phyloP scores from a whole-genome alignment of 257 asterid genomes.

The Agastache rugosa region DNA sequence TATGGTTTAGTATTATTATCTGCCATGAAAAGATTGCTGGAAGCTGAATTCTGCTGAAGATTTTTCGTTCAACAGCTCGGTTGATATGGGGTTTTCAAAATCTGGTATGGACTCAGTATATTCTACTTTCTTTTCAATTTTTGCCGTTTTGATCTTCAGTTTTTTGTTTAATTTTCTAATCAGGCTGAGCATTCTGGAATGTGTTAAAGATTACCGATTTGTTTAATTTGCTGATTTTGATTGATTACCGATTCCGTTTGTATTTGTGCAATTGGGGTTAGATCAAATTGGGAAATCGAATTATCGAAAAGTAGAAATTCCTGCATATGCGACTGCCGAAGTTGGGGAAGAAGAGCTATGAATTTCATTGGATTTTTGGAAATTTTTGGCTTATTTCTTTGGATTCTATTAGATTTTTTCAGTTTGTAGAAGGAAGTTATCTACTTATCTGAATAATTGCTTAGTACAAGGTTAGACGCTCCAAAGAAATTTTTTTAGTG shows the following conservation, averaged over 20 bases:
- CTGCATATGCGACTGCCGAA: constrained; percentile 1
- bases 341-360: constrained; percentile 25
- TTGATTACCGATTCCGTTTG: constrained; percentile 23
- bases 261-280: constrained; percentile 19
- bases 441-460: neutral
- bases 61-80: neutral
- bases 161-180: constrained; percentile 8
- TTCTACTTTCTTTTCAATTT: neutral
- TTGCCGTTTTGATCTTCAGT: neutral
- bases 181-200: constrained; percentile 18
- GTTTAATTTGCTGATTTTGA: constrained; percentile 21
- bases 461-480: neutral
- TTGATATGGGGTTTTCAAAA: constrained; percentile 36
- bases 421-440: constrained; percentile 24
- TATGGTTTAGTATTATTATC: neutral
- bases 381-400: neutral
- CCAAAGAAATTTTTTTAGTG: constrained; percentile 2
- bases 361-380: constrained; percentile 21
- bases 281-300: constrained; percentile 17
- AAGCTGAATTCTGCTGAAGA: constrained; percentile 28
- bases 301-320: constrained; percentile 7
- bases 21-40: neutral
- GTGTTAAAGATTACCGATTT: constrained; percentile 21
- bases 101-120: constrained; percentile 34
- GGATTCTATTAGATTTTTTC: neutral